Base-by-base conservation (phyloP, 129 eudicot genomes). In the Flaveria robusta region DNA sequence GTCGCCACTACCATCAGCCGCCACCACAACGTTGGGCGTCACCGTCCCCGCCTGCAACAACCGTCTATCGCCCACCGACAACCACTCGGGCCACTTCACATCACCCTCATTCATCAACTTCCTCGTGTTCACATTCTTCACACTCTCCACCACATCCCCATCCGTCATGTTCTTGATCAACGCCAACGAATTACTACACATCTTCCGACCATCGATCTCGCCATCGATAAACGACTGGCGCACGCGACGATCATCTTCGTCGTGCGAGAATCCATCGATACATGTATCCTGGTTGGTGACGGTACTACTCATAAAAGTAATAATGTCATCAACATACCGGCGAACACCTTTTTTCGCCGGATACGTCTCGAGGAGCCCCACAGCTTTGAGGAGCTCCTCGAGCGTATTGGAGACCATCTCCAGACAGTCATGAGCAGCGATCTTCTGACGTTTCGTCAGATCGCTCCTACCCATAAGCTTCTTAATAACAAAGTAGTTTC, bases 171-270 rank as follows among this genome's bases (percentile, higher is more conserved):
- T 93, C 63, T 81, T 82, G 2, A 90, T 84, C 92, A 93, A 86
- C 31, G 98, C 98, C 76, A 93, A 51, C 1, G 83, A 83, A 55
- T 93, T 93, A 39, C 97, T 93, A 59, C 98, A 93, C 84, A 93
- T 66, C 74, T 84, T 86, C 58, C 78, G 89, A 2, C 84, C 89
- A 14, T 88, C 81, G 10, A 31, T 66, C 71, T 89, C 87, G 13
- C 85, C 87, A 6, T 27, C 66, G 9, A 83, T 26, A 23, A 90
- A 59, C 37, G 54, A 86, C 31, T 77, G 41, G 0, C 92, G 88
- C 1, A 85, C 79, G 13, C 68, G 66, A 46, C 66, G 82, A 1
- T 90, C 96, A 2, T 84, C 84, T 0, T 83, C 75, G 18, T 71
- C 86, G 79, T 88, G 90, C 12, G 98, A 93, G 77, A 90, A 93